Evolutionary conservation across 2,329 filamentous ascomycete species (phyloP).

Genomic region (Rhynchosporium secalis): DNA sequence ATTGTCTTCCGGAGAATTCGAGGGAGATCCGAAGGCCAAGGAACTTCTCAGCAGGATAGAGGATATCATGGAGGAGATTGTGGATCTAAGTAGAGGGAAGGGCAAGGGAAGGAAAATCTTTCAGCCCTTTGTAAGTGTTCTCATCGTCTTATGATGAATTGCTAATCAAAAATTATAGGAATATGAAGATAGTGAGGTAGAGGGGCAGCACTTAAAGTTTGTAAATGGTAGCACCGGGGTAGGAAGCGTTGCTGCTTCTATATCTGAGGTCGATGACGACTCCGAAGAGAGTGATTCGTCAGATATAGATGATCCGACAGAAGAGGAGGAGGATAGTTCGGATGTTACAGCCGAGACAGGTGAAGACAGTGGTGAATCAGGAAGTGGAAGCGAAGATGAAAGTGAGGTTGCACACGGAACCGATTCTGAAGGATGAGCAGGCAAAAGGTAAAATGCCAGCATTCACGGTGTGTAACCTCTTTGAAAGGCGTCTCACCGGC

Average conservation of each 20-base stretch:
- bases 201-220: neutral
- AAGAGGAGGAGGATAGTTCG: neutral
- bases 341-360: neutral
- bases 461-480: too few species aligned
- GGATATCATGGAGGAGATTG: conserved; percentile 8
- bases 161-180: neutral
- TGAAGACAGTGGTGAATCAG: neutral
- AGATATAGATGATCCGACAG: neutral
- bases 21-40: conserved; percentile 2
- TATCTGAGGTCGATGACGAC: neutral
- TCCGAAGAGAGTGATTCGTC: conserved; percentile 1
- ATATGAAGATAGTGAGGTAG: conserved; percentile 4
- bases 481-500: too few species aligned
- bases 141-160: too few species aligned
- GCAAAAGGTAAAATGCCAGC: too few species aligned
- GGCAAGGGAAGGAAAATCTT: neutral
- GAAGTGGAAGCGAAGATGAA: neutral
- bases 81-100: conserved; percentile 4
- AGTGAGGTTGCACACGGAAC: neutral
- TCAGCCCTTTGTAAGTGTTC: neutral
- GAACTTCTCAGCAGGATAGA: neutral
- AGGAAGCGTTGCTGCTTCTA: too few species aligned
- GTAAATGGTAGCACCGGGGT: neutral
- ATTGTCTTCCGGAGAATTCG: neutral
- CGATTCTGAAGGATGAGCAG: neutral